Conservation (phyloP, 192 early-diverging fungal genomes). For the Geranomyces michiganensis region DNA sequence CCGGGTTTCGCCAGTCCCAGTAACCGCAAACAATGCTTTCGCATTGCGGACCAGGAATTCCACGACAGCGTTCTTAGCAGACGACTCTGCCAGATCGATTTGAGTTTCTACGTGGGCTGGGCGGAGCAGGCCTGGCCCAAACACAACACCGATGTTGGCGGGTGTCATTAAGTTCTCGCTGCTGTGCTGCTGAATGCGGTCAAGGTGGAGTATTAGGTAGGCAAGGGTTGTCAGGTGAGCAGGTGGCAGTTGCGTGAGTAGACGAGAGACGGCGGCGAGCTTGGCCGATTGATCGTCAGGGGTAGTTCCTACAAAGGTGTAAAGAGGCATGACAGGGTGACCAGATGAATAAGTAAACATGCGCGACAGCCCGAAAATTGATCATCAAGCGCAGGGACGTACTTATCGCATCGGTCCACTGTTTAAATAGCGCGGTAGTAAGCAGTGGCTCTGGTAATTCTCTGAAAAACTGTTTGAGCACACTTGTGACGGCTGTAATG, state of each 20-base stretch:
- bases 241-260: conserved; percentile 27
- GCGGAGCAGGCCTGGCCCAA: conserved; percentile 41
- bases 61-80: conserved; percentile 26
- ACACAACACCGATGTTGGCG: conserved; percentile 47
- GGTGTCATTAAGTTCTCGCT: conserved; percentile 47
- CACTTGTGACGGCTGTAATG: conserved; percentile 42
- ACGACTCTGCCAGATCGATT: conserved; percentile 34
- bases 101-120: conserved; percentile 8
- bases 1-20: not conserved
- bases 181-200: conserved; percentile 32
- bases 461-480: conserved; percentile 43
- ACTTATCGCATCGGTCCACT: conserved; percentile 17
- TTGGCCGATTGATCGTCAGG: not conserved
- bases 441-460: conserved; percentile 41
- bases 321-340: too few relatives aligned
- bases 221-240: conserved; percentile 31
- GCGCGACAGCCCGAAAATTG: too few relatives aligned
- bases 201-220: conserved; percentile 39
- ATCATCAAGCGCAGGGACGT: not conserved
- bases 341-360: not conserved
- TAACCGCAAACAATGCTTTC: conserved; percentile 21
- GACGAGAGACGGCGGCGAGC: not conserved
- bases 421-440: conserved; percentile 17
- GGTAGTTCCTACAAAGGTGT: not conserved
- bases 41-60: conserved; percentile 37